Evolutionary conservation across 805 yeast species (phyloP), one percentile per base, ranked within the genome.

Genomic region (Starmerella powellii): DNA sequence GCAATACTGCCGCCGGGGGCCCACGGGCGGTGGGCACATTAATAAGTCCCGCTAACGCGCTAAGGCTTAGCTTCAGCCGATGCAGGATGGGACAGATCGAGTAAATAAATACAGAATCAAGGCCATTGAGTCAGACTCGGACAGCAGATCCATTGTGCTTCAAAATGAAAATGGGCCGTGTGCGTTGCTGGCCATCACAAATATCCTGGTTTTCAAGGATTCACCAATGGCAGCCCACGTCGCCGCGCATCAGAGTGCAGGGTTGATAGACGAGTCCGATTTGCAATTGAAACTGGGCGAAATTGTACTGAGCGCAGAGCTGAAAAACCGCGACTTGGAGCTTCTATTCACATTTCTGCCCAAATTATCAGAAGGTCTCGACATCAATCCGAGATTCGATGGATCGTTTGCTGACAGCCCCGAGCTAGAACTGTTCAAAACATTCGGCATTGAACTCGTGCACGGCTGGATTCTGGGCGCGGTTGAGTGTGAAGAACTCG

Each of bases 101-200:
- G n/a, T 6, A 11, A 3, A 13, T 23, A 4, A 30, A 12, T 33
- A 32, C 31, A 31, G 38, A n/a, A 16, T 32, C 13, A 43, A 43
- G 16, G 24, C 17, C 11, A 27, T 34, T 40, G 6, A 17, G 18
- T 26, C 34, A 15, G 33, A 26, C 11, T 26, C 18, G 2, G 38
- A 41, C 1, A n/a, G 17, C 20, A 34, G 37, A 18, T 32, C 61
- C 1, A 73, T 86, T 27, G 62, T 87, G 3, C 60, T 84, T 17
- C 95, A 86, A 63, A 82, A 83, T 48, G 66, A 63, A 37, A 84
- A 85, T 55, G 95, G 95, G 0, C 94, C 95, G 0, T 86, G 95
- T 56, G 93, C 94, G 2, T 60, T 87, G 30, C 70, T 87, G 12
- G 87, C 95, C 0, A 62, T 87, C 31, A 69, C 75, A 37, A 87